These are phyloP conservation scores for Ramaria sp. DNA, from an alignment of 768 basidiomycete species.

Conservation along the genomic window DNA sequence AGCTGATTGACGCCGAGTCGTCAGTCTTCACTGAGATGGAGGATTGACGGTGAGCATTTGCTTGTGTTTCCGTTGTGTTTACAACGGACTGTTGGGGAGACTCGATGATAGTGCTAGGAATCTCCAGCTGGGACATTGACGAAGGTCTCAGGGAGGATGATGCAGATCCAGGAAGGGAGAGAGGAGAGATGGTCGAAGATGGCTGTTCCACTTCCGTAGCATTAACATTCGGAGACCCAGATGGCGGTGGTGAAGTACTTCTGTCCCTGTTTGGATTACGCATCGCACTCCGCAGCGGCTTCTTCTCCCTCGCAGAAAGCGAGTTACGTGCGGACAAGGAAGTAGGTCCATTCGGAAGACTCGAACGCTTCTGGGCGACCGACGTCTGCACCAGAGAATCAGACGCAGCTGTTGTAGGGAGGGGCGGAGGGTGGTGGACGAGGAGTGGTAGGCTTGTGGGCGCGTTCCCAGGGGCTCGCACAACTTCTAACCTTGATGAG, in stretches of 20 bases:
- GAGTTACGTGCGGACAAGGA: not conserved
- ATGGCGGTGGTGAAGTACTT: not conserved
- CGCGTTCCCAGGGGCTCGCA: constrained; percentile 38
- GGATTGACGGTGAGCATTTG: not conserved
- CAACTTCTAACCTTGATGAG: constrained; percentile 26
- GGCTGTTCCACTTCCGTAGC: not conserved
- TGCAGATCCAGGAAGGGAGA: not conserved
- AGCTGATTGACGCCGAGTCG: constrained; percentile 42
- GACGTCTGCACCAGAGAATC: not conserved
- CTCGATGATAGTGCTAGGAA: constrained; percentile 1
- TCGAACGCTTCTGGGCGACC: not conserved
- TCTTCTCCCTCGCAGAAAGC: not conserved
- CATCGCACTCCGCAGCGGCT: constrained; percentile 10
- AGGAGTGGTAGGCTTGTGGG: constrained; percentile 13
- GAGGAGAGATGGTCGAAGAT: not conserved
- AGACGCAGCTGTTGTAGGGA: not conserved
- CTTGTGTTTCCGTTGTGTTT: not conserved
- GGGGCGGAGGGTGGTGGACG: constrained; percentile 1
- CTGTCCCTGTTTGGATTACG: constrained; percentile 6
- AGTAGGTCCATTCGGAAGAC: not conserved
- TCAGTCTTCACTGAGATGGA: constrained; percentile 15
- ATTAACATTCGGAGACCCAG: not conserved
- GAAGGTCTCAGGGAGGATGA: not conserved
- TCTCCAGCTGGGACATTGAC: not conserved
- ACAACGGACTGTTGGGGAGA: not conserved